phyloP scores from a whole-genome alignment of 1,139 yeast species.

The Scheffersomyces titani region DNA sequence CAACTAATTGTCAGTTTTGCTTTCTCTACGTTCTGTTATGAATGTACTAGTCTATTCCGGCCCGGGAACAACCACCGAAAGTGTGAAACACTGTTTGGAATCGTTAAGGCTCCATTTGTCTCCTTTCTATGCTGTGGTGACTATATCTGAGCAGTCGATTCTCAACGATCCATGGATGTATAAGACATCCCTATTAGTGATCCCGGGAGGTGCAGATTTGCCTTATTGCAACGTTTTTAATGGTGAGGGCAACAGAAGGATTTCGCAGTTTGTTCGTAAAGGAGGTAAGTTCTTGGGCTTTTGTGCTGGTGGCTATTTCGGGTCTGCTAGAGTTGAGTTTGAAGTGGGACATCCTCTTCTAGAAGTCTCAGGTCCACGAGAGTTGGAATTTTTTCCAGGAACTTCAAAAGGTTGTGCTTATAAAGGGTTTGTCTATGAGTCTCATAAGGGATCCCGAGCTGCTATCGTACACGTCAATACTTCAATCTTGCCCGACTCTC shows the following conservation, averaged over 20 bases:
- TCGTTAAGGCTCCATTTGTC: conserved; percentile 74
- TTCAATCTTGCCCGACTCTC: conserved; percentile 22
- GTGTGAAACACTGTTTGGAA: conserved; percentile 81
- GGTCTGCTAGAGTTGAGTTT: conserved; percentile 75
- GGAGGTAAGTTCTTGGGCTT: conserved; percentile 88
- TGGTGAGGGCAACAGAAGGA: conserved; percentile 65
- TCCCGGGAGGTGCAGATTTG: conserved; percentile 97
- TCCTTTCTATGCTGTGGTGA: conserved; percentile 83
- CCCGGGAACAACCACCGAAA: conserved; percentile 84
- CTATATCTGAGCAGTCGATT: conserved; percentile 64
- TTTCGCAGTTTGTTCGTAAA: conserved; percentile 62
- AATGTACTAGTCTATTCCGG: conserved; percentile 83
- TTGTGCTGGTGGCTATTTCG: conserved; percentile 97
- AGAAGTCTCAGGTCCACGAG: conserved; percentile 87
- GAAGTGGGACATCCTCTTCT: conserved; percentile 66
- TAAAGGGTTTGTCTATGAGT: conserved; percentile 75
- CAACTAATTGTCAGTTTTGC: not conserved
- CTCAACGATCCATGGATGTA: conserved; percentile 85
- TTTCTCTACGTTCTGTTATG: conserved; percentile 37
- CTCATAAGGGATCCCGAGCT: conserved; percentile 75
- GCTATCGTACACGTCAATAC: conserved; percentile 46
- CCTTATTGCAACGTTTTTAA: conserved; percentile 75
- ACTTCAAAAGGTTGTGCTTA: conserved; percentile 78
- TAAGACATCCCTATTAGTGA: conserved; percentile 75
- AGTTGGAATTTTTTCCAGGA: conserved; percentile 80